Evolutionary conservation across 345 rosid species (phyloP), one percentile per base, ranked within the genome.

Genomic region (Garcia nutans): DNA sequence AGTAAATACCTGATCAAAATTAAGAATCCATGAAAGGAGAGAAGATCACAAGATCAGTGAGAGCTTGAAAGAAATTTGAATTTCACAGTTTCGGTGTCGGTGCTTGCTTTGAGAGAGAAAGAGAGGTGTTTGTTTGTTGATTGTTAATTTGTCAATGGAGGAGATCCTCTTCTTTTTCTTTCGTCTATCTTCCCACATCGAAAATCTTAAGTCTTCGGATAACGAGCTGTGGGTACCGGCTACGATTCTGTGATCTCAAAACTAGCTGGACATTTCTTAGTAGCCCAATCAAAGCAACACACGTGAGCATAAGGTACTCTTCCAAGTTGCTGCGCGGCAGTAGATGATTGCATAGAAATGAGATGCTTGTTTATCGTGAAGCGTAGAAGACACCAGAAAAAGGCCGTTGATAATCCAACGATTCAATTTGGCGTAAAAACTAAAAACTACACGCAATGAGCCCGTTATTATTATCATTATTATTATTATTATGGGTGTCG

Each of bases 21-120:
- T 65, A 80, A 56, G 80, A 73, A 78, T 80, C 79, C 85, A 77
- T 82, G 62, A 52, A 15, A 52, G 56, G 17, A 2, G 15, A 17
- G 15, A 64, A 64, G 10, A 64, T 26, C 10, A 37, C 70, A n/a
- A n/a, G 50, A 65, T 22, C 52, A 65, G 17, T 44, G 6, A n/a
- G 52, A 42, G 16, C 52, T 20, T 10, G 42, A 65, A 8, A 44
- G 52, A 65, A 42, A 65, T 41, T 42, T 20, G 20, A 50, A 16
- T 17, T 13, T 56, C 71, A 22, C 16, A 59, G 70, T 20, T 15
- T 65, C 58, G 33, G 70, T 28, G 37, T 24, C 77, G 73, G 72
- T 70, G 74, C 33, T 65, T 54, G 23, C 45, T 31, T 31, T 19
- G 10, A 37, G 12, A 33, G 68, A 64, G 31, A 37, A 19, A 62